phyloP scores from a whole-genome alignment of 2,329 filamentous ascomycete species.

The Trichoderma semiorbis region DNA sequence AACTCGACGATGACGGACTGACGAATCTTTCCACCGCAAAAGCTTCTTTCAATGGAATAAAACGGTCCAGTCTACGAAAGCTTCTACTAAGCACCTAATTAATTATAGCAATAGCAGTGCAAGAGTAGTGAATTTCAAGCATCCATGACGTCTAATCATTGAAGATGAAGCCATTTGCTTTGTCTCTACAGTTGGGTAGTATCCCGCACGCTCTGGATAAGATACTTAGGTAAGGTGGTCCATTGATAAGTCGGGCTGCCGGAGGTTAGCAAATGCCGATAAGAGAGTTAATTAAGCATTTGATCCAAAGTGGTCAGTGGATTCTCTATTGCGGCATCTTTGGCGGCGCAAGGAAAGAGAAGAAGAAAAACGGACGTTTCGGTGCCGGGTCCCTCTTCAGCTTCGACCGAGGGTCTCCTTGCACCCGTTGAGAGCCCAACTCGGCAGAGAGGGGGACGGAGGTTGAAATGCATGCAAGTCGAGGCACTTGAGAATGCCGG shows the following conservation, averaged over 20 bases:
- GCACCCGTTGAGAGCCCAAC: neutral
- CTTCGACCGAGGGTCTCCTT: neutral
- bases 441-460: neutral
- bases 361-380: conserved; percentile 6
- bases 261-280: conserved; percentile 19
- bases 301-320: neutral
- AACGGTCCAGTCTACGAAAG: neutral
- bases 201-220: neutral
- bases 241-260: conserved; percentile 1
- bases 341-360: neutral
- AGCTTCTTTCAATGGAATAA: neutral
- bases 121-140: neutral
- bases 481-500: neutral
- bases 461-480: neutral
- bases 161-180: neutral
- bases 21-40: neutral
- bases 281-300: neutral
- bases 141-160: neutral
- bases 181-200: neutral
- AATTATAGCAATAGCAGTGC: neutral
- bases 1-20: conserved; percentile 1
- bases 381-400: conserved; percentile 3
- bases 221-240: neutral
- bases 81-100: neutral
- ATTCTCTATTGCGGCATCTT: neutral